Percentiles rank a stretch among this genome's conserved stretches.
These are phyloP conservation scores for Corymbia maculata DNA, from an alignment of 345 rosid species.

Conservation along the genomic window DNA sequence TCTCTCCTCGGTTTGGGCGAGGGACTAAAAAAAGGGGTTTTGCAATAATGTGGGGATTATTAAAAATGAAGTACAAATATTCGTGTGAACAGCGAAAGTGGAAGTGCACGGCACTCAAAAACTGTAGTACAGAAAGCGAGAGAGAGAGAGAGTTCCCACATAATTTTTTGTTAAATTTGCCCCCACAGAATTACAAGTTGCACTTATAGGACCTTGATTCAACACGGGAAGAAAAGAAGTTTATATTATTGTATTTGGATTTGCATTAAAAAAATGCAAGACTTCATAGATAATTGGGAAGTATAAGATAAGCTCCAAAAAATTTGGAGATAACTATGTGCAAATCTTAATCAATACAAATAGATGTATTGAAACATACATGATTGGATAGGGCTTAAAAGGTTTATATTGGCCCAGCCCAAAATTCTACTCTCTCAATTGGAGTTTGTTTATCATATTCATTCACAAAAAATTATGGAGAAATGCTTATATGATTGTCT, in stretches of 20 bases:
- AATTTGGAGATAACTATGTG: not conserved
- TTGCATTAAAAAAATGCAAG: not conserved
- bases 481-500: no score
- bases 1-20: no score
- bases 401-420: not conserved
- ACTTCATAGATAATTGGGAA: not conserved
- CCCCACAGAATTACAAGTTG: no score
- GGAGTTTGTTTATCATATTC: not conserved
- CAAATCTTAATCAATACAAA: not conserved
- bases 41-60: not conserved
- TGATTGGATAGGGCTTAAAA: not conserved
- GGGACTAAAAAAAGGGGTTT: not conserved
- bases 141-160: no score
- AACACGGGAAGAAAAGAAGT: no score
- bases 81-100: no score
- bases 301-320: not conserved
- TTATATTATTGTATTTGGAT: not conserved
- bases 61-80: not conserved
- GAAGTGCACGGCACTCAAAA: no score
- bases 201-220: no score
- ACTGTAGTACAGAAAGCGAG: no score
- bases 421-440: not conserved
- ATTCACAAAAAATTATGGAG: no score
- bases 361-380: not conserved
- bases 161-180: rapidly evolving